Evolutionary conservation across 371 early-diverging fungal genomes (phyloP), one percentile per base, ranked within the genome.

Genomic region (Mortierella sp.): DNA sequence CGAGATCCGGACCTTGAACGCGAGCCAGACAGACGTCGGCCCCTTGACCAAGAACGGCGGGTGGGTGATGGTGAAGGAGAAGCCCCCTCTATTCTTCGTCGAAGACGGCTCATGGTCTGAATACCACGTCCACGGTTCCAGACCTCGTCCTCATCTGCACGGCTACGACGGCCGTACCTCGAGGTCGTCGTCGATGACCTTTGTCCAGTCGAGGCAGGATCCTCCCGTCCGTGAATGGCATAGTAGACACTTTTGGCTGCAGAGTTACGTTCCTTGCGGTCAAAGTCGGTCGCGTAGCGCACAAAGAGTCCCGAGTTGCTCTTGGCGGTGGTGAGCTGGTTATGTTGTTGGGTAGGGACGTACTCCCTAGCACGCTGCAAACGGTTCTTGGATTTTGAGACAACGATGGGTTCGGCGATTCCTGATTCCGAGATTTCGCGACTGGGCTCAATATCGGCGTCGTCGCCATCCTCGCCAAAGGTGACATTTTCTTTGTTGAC

Each of bases 231-330:
- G 80, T 92, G 89, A 16, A 91, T 71, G 3, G 89, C 73, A 77
- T 93, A 93, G 75, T 91, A 93, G 1, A 87, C 84, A 80, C 93
- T 93, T 32, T 87, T 81, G 29, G 88, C 84, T 16, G 91, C 87
- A 7, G 93, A 83, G 1, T 91, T 91, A 44, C 82, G 77, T 72
- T 88, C 87, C 75, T 93, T 93, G 8, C 89, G 79, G 71, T 93
- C 93, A 60, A 79, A 81, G 41, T 88, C 88, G 3, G 91, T 92
- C 0, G 93, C 88, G 21, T 89, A 72, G 14, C 93, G 90, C 51
- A 91, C 74, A 48, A 79, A 86, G 1, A 86, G 74, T 5, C 80
- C 75, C 3, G 71, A 71, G 79, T 86, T 86, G 72, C 44, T 76
- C 16, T 24, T 68, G 46, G 77, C 38, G 4, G 72, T 27, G 12